Base-by-base conservation (phyloP, 1,284 basidiomycete genomes). In the Apiotrichum laibachii region DNA sequence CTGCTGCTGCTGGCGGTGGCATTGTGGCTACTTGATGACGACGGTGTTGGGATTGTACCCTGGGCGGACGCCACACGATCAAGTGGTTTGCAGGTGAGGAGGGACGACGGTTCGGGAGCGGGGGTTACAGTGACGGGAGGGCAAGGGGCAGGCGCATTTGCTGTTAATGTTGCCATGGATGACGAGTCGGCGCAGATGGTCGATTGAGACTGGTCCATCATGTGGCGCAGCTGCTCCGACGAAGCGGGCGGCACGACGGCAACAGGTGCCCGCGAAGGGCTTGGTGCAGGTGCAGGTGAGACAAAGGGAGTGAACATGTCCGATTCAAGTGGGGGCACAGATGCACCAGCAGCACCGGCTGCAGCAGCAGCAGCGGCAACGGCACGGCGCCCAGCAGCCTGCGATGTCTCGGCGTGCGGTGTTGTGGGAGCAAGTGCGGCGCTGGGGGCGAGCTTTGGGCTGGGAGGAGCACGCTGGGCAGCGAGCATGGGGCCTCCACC, bases 291-390 rank as follows among this genome's bases (percentile, higher is more conserved):
- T 12, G 56, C 53, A 5, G 62, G 62, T 31, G 62, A 63, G 39
- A 59, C 59, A 54, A 61, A 61, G n/a, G 62, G 62, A 22, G 59
- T 56, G 62, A 53, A 60, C 54, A 63, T 60, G 44, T 63, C 58
- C 39, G 48, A 43, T 11, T 61, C 53, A 19, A 57, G 53, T 19
- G 53, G 33, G 21, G 37, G 15, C n/a, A 22, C 49, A 37, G 49
- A 40, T 40, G 34, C 44, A 4, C 21, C 34, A 26, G 19, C 44
- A 35, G 12, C 34, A 34, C 11, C 21, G 5, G 39, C 50, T 1
- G 35, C 39, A 12, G 33, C 21, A 45, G 12, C 18, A 1, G 19
- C 26, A 21, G 39, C 39, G 16, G 53, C 54, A 9, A 56, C 42
- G 12, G 51, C 53, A 0, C 61, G 55, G 3, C 57, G 57, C 0